These are phyloP conservation scores for Claviceps sp. DNA, from an alignment of 2,329 filamentous ascomycete genomes.

Conservation along the genomic window DNA sequence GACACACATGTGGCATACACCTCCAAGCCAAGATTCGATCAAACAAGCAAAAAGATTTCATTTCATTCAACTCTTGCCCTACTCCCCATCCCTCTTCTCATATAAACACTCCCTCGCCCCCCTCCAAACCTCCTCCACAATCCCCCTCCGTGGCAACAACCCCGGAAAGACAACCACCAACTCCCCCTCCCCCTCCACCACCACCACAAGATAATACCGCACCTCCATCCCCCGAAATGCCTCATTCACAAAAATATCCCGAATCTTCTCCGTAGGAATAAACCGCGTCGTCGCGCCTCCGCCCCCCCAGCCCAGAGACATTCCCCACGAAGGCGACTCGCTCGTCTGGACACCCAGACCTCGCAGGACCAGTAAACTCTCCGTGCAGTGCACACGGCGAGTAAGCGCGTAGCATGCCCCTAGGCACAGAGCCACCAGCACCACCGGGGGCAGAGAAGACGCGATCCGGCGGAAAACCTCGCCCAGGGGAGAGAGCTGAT, in stretches of 20 bases:
- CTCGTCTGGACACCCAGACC: conserved; percentile 85
- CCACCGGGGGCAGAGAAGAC: conserved; percentile 22
- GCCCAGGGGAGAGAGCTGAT: conserved; percentile 20
- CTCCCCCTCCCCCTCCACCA: conserved; percentile 78
- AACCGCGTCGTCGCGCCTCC: conserved; percentile 30
- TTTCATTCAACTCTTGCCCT: neutral
- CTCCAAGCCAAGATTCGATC: too few species aligned
- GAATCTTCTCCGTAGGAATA: conserved; percentile 85
- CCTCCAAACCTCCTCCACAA: conserved; percentile 84
- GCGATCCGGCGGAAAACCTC: conserved; percentile 20
- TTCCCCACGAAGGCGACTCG: conserved; percentile 34
- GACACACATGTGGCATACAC: too few species aligned
- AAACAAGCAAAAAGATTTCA: too few species aligned
- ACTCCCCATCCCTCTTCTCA: conserved; percentile 25
- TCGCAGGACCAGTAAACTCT: conserved; percentile 77
- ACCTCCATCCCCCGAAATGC: conserved; percentile 90
- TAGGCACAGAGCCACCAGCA: conserved; percentile 27
- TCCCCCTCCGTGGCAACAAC: conserved; percentile 56
- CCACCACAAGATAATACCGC: conserved; percentile 74
- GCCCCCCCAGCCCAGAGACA: conserved; percentile 40
- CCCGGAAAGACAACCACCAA: conserved; percentile 90
- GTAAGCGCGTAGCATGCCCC: conserved; percentile 11
- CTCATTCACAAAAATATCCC: conserved; percentile 89
- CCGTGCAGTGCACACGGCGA: conserved; percentile 45
- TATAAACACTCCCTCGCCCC: conserved; percentile 73